These are phyloP conservation scores for Urostyla sp. DNA, from an alignment of 73 alveolate species.

Conservation along the genomic window DNA sequence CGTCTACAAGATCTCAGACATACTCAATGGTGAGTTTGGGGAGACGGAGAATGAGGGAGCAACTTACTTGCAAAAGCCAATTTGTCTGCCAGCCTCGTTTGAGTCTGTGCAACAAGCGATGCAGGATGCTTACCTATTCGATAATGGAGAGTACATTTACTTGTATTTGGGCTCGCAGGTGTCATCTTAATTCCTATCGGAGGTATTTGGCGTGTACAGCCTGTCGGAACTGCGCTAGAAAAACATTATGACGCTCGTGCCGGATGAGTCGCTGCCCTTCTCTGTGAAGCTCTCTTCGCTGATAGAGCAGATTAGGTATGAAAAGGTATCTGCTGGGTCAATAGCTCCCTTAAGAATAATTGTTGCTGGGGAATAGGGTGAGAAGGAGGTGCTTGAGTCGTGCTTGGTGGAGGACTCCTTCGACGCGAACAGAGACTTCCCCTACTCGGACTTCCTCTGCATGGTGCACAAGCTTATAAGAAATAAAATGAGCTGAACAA, in stretches of 20 bases:
- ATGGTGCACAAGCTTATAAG: conserved; percentile 61
- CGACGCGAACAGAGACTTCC: conserved; percentile 53
- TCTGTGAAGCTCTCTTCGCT: conserved; percentile 6
- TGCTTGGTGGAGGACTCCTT: conserved; percentile 54
- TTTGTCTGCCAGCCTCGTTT: conserved; percentile 46
- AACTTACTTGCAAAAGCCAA: conserved; percentile 67
- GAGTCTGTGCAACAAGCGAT: conserved; percentile 37
- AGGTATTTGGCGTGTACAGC: conserved; percentile 50
- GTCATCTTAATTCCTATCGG: not conserved
- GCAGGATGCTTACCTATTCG: conserved; percentile 67
- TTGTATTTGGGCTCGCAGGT: conserved; percentile 70
- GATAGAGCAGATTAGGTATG: conserved; percentile 42
- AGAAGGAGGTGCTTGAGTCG: conserved; percentile 33
- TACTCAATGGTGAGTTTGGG: not conserved
- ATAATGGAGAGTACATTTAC: conserved; percentile 74
- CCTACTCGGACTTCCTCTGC: conserved; percentile 57
- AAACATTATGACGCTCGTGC: conserved; percentile 30
- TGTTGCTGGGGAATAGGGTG: conserved; percentile 31
- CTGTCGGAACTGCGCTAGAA: conserved; percentile 50
- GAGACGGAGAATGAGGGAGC: conserved; percentile 58
- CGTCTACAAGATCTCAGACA: conserved; percentile 66
- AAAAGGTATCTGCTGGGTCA: conserved; percentile 57
- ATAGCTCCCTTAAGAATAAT: conserved; percentile 13
- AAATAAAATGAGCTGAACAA: not conserved
- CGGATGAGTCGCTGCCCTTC: conserved; percentile 16